Evolutionary conservation across 2,329 filamentous ascomycete species (phyloP), one percentile per base, ranked within the genome.

Genomic region (Alternaria sp.): DNA sequence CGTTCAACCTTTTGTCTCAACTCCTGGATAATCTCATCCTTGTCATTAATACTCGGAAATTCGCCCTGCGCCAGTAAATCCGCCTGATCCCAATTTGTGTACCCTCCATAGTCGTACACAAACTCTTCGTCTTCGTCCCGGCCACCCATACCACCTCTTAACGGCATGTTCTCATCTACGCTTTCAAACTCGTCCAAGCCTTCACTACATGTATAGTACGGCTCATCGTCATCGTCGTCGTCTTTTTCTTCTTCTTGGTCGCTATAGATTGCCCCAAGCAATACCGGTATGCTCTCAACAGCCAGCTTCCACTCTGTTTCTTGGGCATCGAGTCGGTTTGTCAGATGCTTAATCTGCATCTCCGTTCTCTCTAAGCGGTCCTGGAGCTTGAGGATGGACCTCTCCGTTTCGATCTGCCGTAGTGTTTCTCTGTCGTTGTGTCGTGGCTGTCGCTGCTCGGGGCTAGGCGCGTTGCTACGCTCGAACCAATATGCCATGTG

Each of bases 61-160:
- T 32, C 11, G 2, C 10, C 51, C 30, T 3, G 43, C 10, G n/a
- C 25, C n/a, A 16, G 3, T 45, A n/a, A 27, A 28, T 11, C 14
- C 43, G 32, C 18, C 5, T 62, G 22, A n/a, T 51, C 55, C 55
- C 50, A 59, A 5, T 59, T 52, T 20, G n/a, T 51, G 30, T 40
- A 62, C n/a, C 40, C 55, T 5, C 49, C 49, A 40, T 52, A 44
- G 11, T 40, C 51, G 25, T 48, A 62, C 32, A 62, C 45, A 51
- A 50, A 50, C 16, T 55, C 55, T 36, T 58, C 50, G n/a, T 54
- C 55, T 25, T 59, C 55, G 41, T 50, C 45, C n/a, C 51, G n/a
- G 20, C 28, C 57, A 27, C 57, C 51, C 57, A 55, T 59, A 14
- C 52, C 51, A 6, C 45, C 45, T 49, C 57, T 34, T 20, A 56